A percentile compares a stretch with the other conserved stretches of the same genome.
Conservation (phyloP, 495 filamentous ascomycete species). For the Margaritispora aquatica region DNA sequence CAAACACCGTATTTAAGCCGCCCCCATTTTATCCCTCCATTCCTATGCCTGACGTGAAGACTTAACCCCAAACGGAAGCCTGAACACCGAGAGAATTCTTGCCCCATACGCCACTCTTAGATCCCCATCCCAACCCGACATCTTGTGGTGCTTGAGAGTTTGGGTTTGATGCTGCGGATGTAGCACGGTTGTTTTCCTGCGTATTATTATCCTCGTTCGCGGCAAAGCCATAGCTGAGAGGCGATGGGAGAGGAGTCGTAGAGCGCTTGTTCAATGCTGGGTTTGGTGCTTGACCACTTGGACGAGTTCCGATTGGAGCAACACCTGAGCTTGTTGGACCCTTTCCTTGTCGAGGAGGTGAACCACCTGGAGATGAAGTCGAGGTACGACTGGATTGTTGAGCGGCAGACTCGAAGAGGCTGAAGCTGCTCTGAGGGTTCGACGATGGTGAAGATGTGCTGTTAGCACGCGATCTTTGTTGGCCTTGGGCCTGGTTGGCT, state of each 20-base stretch:
- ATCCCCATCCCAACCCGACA: slow-evolving; percentile 57
- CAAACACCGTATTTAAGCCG: slow-evolving; percentile 12
- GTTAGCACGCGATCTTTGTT: slow-evolving; percentile 73
- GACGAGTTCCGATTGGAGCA: slow-evolving; percentile 91
- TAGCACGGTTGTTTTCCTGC: slow-evolving; percentile 14
- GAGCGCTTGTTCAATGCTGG: slow-evolving; percentile 64
- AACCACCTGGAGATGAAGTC: slow-evolving; percentile 84
- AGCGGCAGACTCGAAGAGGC: slow-evolving; percentile 56
- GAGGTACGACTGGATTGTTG: slow-evolving; percentile 83
- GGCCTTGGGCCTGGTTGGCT: slow-evolving; percentile 28
- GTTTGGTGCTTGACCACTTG: slow-evolving; percentile 53
- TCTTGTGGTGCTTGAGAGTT: slow-evolving; percentile 36
- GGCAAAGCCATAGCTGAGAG: slow-evolving; percentile 74
- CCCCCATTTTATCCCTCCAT: slow-evolving; percentile 5
- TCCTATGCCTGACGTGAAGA: neutral
- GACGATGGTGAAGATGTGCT: slow-evolving; percentile 80
- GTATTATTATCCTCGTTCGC: slow-evolving; percentile 32
- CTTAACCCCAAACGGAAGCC: slow-evolving; percentile 75
- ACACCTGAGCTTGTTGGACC: slow-evolving; percentile 55
- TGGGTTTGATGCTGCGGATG: slow-evolving; percentile 34
- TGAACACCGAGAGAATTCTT: slow-evolving; percentile 65
- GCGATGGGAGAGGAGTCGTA: slow-evolving; percentile 84
- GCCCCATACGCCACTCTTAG: slow-evolving; percentile 67
- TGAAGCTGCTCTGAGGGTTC: slow-evolving; percentile 57
- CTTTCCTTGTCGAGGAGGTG: slow-evolving; percentile 66